Evolutionary conservation across 495 filamentous ascomycete genomes (phyloP).

Genomic region (Lasiosphaeris hirsuta): DNA sequence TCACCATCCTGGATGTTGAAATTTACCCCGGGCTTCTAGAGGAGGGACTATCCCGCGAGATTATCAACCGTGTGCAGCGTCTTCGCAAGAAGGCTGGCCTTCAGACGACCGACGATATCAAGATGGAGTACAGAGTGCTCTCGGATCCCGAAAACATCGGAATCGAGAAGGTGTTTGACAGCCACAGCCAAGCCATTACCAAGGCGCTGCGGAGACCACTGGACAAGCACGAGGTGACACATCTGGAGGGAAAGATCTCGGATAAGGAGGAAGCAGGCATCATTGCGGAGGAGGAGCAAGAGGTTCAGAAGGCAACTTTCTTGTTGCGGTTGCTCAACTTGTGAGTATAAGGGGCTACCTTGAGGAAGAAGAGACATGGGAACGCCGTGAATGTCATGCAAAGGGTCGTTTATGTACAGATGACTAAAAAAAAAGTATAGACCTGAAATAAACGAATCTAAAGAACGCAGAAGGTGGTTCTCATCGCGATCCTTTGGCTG

Average conservation of each 20-base stretch:
- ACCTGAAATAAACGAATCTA: not conserved
- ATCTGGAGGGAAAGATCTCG: constrained; percentile 60
- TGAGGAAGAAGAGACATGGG: not conserved
- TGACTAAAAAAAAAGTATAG: not conserved
- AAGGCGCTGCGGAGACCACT: constrained; percentile 78
- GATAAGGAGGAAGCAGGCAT: constrained; percentile 55
- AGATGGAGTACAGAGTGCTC: constrained; percentile 44
- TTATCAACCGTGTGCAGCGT: constrained; percentile 46
- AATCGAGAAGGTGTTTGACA: constrained; percentile 68
- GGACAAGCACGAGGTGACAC: constrained; percentile 66
- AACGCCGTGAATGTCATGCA: not conserved
- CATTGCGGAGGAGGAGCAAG: constrained; percentile 82
- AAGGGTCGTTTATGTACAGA: not conserved
- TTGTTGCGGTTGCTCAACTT: constrained; percentile 78
- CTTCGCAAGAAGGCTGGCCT: constrained; percentile 46
- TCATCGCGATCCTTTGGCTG: not conserved
- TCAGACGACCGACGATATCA: constrained; percentile 43
- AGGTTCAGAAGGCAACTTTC: constrained; percentile 84
- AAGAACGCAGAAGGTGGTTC: not conserved
- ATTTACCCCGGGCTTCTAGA: constrained; percentile 42
- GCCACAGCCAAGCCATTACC: constrained; percentile 63
- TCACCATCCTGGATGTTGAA: constrained; percentile 41
- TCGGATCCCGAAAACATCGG: constrained; percentile 74
- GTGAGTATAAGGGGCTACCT: constrained; percentile 28
- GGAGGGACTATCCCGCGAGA: constrained; percentile 43